Conservation (phyloP, 164 flowering plant species). For the Annona cherimola region DNA sequence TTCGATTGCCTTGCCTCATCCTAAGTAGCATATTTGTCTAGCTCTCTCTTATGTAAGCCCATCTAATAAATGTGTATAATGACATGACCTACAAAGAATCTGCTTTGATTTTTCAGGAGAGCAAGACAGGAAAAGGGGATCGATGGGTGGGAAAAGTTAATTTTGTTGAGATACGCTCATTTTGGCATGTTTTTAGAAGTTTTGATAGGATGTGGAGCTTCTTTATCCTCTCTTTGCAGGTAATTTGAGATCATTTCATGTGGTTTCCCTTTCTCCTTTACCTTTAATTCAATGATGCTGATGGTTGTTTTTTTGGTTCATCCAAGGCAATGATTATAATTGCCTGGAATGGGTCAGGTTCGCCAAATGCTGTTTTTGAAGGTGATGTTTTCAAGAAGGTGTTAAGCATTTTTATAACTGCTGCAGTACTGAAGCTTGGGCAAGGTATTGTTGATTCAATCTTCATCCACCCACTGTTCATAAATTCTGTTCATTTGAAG, state of each 20-base stretch:
- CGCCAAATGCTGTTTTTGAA: slow-evolving; percentile 43
- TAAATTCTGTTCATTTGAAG: neutral
- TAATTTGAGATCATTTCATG: slow-evolving; percentile 17
- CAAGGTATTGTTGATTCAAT: slow-evolving; percentile 41
- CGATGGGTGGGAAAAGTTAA: slow-evolving; percentile 88
- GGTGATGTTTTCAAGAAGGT: slow-evolving; percentile 73
- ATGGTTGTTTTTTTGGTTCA: slow-evolving; percentile 6
- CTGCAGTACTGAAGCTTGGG: slow-evolving; percentile 91
- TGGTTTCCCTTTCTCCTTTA: neutral
- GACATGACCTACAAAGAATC: neutral
- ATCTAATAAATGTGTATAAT: neutral
- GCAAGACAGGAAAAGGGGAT: slow-evolving; percentile 33
- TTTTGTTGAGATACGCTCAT: slow-evolving; percentile 92
- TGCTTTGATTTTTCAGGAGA: slow-evolving; percentile 37
- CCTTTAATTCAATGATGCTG: neutral
- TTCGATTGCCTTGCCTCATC: no score
- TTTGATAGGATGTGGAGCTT: slow-evolving; percentile 97
- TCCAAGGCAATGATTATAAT: slow-evolving; percentile 86
- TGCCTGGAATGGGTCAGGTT: slow-evolving; percentile 89
- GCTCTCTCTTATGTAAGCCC: neutral
- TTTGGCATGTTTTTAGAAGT: slow-evolving; percentile 90
- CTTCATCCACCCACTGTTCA: neutral
- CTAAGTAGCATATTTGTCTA: neutral
- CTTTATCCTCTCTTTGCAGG: slow-evolving; percentile 82
- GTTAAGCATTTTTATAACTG: slow-evolving; percentile 84